Conservation (phyloP, 2,329 filamentous ascomycete genomes). For the Aspergillus carbonarius region DNA sequence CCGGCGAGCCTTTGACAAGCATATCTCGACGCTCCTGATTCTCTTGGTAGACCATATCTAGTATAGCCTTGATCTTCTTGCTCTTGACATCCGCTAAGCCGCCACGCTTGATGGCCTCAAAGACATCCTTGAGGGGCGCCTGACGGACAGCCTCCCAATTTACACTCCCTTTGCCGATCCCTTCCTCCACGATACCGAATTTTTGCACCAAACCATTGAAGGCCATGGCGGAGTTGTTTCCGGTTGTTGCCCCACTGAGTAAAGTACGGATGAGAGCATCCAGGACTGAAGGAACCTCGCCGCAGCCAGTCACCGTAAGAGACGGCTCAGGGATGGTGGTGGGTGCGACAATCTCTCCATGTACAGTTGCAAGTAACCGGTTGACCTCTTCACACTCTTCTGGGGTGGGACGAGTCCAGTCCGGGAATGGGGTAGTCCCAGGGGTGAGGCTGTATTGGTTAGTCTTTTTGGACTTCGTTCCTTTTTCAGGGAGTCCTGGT, state of each 20-base stretch:
- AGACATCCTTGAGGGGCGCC: constrained; percentile 61
- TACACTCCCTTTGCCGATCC: constrained; percentile 69
- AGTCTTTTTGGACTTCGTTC: constrained; percentile 8
- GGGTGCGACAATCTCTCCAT: constrained; percentile 65
- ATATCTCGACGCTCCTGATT: constrained; percentile 59
- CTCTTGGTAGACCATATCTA: constrained; percentile 70
- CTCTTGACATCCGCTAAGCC: constrained; percentile 71
- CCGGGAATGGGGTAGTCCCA: constrained; percentile 64
- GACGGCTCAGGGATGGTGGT: constrained; percentile 69
- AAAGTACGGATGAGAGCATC: constrained; percentile 64
- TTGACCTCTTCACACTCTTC: constrained; percentile 70
- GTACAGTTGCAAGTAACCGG: constrained; percentile 61
- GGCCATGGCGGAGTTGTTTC: constrained; percentile 63
- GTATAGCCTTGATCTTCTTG: constrained; percentile 69
- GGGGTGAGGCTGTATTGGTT: constrained; percentile 55
- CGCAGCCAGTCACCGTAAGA: constrained; percentile 68
- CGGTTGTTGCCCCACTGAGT: constrained; percentile 61
- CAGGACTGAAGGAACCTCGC: constrained; percentile 64
- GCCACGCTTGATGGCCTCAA: constrained; percentile 66
- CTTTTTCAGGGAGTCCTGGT: not conserved
- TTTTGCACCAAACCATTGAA: constrained; percentile 63
- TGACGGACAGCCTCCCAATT: constrained; percentile 70
- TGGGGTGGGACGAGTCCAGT: constrained; percentile 63
- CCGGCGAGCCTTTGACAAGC: constrained; percentile 46
- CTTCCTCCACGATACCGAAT: constrained; percentile 63